Evolutionary conservation across 352 stramenopile species (phyloP), one percentile per base, ranked within the genome.

Genomic region (Aphanomyces astaci): DNA sequence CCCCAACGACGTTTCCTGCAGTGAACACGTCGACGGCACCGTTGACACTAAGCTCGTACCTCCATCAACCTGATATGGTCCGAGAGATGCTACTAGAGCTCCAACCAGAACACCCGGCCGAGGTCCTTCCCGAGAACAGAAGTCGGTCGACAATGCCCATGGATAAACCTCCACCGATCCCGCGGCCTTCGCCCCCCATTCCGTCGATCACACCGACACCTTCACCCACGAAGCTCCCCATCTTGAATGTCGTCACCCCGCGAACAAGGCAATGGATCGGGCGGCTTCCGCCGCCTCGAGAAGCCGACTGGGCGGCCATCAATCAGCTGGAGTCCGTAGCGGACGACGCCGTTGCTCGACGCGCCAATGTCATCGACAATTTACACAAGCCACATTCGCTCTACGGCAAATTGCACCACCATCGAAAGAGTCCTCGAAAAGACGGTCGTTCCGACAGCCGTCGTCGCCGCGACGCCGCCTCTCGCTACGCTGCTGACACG

Each of bases 61-160:
- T 65, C 19, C 3, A 65, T 30, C 56, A 65, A 31, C 56, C 56
- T 27, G 56, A 53, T 28, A 65, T 65, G 56, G 56, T 65, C 13
- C 32, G 32, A 3, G 56, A 65, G 11, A 27, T 65, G 33, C 56
- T 65, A 5, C 17, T 11, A 11, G 31, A 32, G 5, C 1, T 53
- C 4, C n/a, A 65, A 24, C 19, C 2, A 11, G n/a, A n/a, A n/a
- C 22, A 17, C 5, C 56, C 33, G 4, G 5, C 0, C 10, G 5
- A 5, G 13, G 36, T 7, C 7, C 36, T 15, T 15, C 7, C 36
- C 36, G 15, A 43, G 36, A 43, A 43, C 36, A 43, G 36, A 15
- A 7, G 36, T 15, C 15, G 7, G 36, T 43, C 36, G 36, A 43
- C 36, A 43, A 7, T 43, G 36, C 36, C 36, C 7, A 43, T 15